These are phyloP conservation scores for Rhinocladiella similis DNA, from an alignment of 2,329 filamentous ascomycete species.

Conservation along the genomic window DNA sequence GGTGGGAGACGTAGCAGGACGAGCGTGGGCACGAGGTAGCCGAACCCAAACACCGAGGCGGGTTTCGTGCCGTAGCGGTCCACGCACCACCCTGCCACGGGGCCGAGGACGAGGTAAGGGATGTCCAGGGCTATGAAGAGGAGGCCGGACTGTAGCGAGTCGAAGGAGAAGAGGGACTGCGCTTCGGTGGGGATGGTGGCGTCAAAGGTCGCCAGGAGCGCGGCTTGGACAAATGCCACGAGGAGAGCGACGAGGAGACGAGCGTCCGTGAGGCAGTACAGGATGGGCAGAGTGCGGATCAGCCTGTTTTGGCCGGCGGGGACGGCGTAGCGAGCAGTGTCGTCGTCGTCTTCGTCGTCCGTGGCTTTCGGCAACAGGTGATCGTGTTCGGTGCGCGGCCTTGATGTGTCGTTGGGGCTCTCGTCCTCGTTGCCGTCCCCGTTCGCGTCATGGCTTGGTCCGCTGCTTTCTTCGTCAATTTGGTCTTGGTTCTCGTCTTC, in stretches of 20 bases:
- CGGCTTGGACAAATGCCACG: constrained; percentile 28
- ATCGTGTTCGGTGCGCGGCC: constrained; percentile 38
- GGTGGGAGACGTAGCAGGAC: constrained; percentile 30
- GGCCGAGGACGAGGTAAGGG: constrained; percentile 29
- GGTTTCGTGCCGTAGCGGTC: constrained; percentile 41
- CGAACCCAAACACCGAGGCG: constrained; percentile 31
- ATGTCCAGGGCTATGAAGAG: constrained; percentile 44
- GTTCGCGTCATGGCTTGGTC: no score
- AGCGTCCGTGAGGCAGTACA: constrained; percentile 25
- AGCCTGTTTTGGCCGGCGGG: constrained; percentile 40
- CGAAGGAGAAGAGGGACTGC: constrained; percentile 24
- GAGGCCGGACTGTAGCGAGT: constrained; percentile 37
- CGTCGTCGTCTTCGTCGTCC: constrained; percentile 1
- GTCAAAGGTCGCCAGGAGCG: constrained; percentile 28
- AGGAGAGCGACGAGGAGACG: constrained; percentile 26
- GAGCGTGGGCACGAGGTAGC: constrained; percentile 26
- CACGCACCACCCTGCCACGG: constrained; percentile 41
- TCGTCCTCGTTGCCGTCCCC: not conserved
- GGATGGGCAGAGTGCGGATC: constrained; percentile 40
- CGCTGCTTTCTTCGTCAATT: constrained; percentile 7
- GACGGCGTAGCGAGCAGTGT: constrained; percentile 46
- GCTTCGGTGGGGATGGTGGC: constrained; percentile 30
- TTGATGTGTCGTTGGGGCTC: not conserved
- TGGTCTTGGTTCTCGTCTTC: no score
- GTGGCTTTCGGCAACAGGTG: constrained; percentile 38